Evolutionary conservation across 1,284 basidiomycete species (phyloP).

Genomic region (Cutaneotrichosporon cyanovorans): DNA sequence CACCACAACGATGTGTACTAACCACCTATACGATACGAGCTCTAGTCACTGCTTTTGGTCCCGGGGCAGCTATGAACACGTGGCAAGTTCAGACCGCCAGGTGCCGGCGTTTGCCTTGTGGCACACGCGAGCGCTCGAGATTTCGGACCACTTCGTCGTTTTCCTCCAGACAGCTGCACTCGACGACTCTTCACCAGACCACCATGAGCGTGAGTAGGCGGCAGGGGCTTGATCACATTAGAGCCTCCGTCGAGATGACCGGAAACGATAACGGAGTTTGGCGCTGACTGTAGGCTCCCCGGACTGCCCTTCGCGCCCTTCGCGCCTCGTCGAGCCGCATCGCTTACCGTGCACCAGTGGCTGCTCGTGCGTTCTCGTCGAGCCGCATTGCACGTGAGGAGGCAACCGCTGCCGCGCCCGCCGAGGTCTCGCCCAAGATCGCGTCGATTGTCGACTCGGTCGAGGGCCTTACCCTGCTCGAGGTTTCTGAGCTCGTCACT

Average conservation of each 20-base stretch:
- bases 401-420: constrained; percentile 18
- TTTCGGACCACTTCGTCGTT: constrained; percentile 10
- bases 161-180: constrained; percentile 1
- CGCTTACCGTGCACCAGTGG: constrained; percentile 9
- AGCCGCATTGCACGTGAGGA: constrained; percentile 22
- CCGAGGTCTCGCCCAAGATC: constrained; percentile 54
- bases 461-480: constrained; percentile 78
- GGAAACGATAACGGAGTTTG: too few relatives aligned
- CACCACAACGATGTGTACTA: too few relatives aligned
- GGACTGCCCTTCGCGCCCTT: constrained; percentile 21
- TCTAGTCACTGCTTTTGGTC: too few relatives aligned
- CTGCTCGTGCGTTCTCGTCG: constrained; percentile 24
- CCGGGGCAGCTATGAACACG: background rate
- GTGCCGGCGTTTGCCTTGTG: constrained; percentile 5
- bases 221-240: too few relatives aligned
- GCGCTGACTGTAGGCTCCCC: constrained; percentile 16
- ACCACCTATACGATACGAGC: too few relatives aligned
- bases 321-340: constrained; percentile 20
- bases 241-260: too few relatives aligned
- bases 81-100: too few relatives aligned
- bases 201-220: background rate
- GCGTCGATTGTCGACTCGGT: constrained; percentile 87
- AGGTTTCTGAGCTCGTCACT: constrained; percentile 93
- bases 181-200: background rate
- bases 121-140: constrained; percentile 7